These are phyloP conservation scores for Yamadazyma phyllophila DNA, from an alignment of 805 yeast species.

Conservation along the genomic window DNA sequence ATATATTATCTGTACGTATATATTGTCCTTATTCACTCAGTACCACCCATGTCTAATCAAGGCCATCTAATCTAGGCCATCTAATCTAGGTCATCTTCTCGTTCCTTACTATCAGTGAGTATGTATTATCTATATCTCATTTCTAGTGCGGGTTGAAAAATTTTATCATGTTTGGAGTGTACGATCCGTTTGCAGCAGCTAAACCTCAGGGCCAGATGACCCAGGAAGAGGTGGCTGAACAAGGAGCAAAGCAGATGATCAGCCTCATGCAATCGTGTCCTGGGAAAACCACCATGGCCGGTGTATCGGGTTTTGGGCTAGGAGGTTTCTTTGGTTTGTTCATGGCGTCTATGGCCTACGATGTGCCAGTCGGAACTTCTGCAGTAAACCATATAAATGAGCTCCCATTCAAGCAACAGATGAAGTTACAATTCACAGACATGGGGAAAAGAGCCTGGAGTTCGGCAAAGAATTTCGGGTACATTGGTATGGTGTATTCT, in stretches of 20 bases:
- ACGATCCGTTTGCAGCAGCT: conserved; percentile 37
- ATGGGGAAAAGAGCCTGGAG: conserved; percentile 88
- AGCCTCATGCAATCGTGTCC: conserved; percentile 90
- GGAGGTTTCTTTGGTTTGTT: conserved; percentile 96
- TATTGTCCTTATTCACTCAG: too few species aligned
- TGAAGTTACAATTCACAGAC: conserved; percentile 85
- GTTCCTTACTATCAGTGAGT: too few species aligned
- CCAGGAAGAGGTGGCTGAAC: conserved; percentile 89
- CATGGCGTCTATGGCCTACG: conserved; percentile 85
- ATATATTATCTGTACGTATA: too few species aligned
- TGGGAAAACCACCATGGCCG: conserved; percentile 87
- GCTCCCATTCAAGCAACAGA: conserved; percentile 87
- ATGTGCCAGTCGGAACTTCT: conserved; percentile 68
- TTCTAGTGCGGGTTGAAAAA: conserved; percentile 4
- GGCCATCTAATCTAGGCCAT: too few species aligned
- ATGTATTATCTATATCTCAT: not conserved
- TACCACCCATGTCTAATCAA: too few species aligned
- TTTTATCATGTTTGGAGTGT: conserved; percentile 37
- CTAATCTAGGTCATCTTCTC: too few species aligned
- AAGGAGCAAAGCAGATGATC: conserved; percentile 81
- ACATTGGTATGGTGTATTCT: conserved; percentile 84
- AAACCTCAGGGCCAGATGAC: conserved; percentile 55
- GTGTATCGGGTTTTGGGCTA: conserved; percentile 88
- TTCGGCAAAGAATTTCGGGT: conserved; percentile 92
- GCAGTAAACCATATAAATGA: conserved; percentile 64